Conservation (phyloP, 2,329 filamentous ascomycete genomes). For the Fusarium sterilihyphosum region DNA sequence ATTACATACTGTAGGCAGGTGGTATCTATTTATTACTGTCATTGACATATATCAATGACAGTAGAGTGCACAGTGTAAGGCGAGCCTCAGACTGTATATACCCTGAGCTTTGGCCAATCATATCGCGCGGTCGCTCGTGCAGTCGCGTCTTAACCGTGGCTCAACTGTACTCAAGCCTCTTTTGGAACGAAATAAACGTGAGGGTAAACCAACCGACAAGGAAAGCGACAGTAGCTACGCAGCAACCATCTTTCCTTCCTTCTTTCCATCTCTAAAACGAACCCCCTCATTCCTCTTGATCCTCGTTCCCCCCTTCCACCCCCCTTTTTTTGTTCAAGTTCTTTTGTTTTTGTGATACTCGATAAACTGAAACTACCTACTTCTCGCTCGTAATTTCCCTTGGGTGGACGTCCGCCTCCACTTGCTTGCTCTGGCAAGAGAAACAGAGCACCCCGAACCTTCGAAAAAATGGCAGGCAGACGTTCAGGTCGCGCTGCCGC, state of each 20-base stretch:
- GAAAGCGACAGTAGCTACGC: slow-evolving; percentile 16
- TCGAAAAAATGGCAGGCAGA: slow-evolving; percentile 51
- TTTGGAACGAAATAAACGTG: slow-evolving; percentile 22
- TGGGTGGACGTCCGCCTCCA: slow-evolving; percentile 27
- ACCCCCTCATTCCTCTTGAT: slow-evolving; percentile 14
- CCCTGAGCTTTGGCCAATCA: slow-evolving; percentile 41
- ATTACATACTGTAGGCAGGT: not conserved
- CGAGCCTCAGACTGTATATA: not conserved
- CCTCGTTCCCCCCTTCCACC: not conserved
- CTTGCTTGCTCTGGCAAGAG: slow-evolving; percentile 19
- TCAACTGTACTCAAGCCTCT: slow-evolving; percentile 34
- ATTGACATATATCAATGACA: not conserved
- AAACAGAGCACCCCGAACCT: slow-evolving; percentile 9
- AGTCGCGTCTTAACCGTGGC: slow-evolving; percentile 44
- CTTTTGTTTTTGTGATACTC: slow-evolving; percentile 27
- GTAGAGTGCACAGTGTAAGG: slow-evolving; percentile 7
- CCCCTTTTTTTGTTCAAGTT: slow-evolving; percentile 8
- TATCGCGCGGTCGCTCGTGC: slow-evolving; percentile 15
- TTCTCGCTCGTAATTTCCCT: slow-evolving; percentile 23
- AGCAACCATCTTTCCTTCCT: slow-evolving; percentile 13
- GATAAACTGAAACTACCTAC: slow-evolving; percentile 22
- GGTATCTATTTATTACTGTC: not conserved
- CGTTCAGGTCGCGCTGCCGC: slow-evolving; percentile 64
- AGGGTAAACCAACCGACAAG: slow-evolving; percentile 22
- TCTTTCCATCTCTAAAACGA: slow-evolving; percentile 8